Percentiles rank a stretch among this genome's conserved stretches.
These are phyloP conservation scores for Penicillium rolfsii DNA, from an alignment of 2,329 filamentous ascomycete genomes.

Conservation along the genomic window DNA sequence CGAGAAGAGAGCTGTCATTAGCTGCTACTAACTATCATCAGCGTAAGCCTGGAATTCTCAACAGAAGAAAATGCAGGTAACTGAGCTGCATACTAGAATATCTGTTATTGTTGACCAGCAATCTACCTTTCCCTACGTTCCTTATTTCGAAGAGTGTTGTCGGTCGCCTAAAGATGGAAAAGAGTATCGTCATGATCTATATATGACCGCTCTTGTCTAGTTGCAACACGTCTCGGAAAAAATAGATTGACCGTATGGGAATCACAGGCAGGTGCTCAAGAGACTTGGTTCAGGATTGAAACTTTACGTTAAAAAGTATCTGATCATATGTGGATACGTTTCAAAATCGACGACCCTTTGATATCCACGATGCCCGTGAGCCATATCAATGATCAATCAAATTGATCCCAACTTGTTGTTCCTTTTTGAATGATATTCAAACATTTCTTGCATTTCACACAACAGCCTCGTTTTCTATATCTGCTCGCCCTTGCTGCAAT, in stretches of 20 bases:
- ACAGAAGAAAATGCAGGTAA: neutral
- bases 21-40: conserved; percentile 50
- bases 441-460: conserved; percentile 46
- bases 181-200: conserved; percentile 40
- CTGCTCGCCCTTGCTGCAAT: conserved; percentile 42
- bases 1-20: conserved; percentile 50
- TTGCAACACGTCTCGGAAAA: conserved; percentile 46
- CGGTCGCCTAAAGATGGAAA: conserved; percentile 36
- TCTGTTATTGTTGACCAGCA: conserved; percentile 45
- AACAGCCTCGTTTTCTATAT: conserved; percentile 44
- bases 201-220: conserved; percentile 42
- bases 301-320: conserved; percentile 37
- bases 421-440: conserved; percentile 21
- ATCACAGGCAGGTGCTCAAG: conserved; percentile 18
- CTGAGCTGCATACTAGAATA: conserved; percentile 30
- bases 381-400: neutral
- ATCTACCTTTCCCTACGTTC: conserved; percentile 40
- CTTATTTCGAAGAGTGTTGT: conserved; percentile 45
- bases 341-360: conserved; percentile 32
- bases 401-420: conserved; percentile 5
- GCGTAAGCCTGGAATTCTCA: conserved; percentile 34
- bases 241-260: conserved; percentile 36
- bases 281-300: conserved; percentile 31
- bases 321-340: conserved; percentile 41
- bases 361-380: conserved; percentile 20